Conservation (phyloP, 2,329 filamentous ascomycete genomes). For the Ophidiomyces ophidiicola region DNA sequence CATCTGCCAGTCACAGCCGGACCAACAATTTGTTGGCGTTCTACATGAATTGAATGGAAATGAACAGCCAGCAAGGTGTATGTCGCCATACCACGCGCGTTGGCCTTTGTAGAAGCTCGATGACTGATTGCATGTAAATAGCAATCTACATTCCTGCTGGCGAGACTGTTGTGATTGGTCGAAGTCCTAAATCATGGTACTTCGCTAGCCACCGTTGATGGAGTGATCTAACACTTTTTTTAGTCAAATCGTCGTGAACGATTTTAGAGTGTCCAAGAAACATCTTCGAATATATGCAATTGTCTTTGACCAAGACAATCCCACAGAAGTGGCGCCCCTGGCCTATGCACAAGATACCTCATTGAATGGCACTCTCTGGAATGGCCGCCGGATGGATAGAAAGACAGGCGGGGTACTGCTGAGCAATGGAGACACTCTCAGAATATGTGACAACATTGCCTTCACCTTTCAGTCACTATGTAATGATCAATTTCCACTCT, state of each 20-base stretch:
- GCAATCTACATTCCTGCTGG: constrained; percentile 12
- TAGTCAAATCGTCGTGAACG: constrained; percentile 23
- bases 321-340: constrained; percentile 27
- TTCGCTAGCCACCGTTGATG: neutral
- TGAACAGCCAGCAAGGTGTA: constrained; percentile 1
- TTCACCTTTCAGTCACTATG: constrained; percentile 10
- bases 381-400: constrained; percentile 16
- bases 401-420: constrained; percentile 12
- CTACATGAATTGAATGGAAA: constrained; percentile 10
- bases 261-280: constrained; percentile 29
- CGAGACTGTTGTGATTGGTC: constrained; percentile 15
- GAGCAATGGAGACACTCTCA: constrained; percentile 23
- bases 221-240: neutral
- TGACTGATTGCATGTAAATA: constrained; percentile 1
- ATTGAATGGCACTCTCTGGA: constrained; percentile 32
- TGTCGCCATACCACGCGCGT: neutral
- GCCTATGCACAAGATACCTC: constrained; percentile 36
- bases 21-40: constrained; percentile 10
- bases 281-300: constrained; percentile 36
- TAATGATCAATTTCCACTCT: constrained; percentile 4
- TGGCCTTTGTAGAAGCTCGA: neutral
- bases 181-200: constrained; percentile 14
- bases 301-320: constrained; percentile 30
- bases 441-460: constrained; percentile 4
- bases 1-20: neutral